A percentile compares a stretch with the other conserved stretches of the same genome.
These are phyloP conservation scores for Centella asiatica DNA, from an alignment of 129 eudicot genomes.

Conservation along the genomic window DNA sequence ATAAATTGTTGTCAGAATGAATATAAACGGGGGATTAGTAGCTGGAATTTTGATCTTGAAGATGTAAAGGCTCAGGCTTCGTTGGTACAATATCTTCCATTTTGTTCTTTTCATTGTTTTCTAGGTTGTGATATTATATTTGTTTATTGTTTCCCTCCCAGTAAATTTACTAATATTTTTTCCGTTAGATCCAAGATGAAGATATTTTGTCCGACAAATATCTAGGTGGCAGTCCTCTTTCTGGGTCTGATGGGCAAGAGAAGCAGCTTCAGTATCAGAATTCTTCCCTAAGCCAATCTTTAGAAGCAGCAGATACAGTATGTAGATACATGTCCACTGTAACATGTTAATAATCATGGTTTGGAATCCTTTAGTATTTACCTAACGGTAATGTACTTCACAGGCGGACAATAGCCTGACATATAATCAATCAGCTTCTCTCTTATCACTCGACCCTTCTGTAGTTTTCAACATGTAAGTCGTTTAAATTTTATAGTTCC, in stretches of 20 bases:
- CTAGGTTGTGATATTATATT: too few relatives aligned
- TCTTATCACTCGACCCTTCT: conserved; percentile 32
- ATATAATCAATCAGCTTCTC: conserved; percentile 14
- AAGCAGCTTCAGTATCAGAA: conserved; percentile 36
- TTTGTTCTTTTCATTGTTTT: background rate
- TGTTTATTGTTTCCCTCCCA: too few relatives aligned
- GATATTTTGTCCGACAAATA: conserved; percentile 51
- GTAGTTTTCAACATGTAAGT: conserved; percentile 33
- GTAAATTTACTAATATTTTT: too few relatives aligned
- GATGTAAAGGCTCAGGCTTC: conserved; percentile 95
- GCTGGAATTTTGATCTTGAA: conserved; percentile 88
- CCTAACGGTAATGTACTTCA: conserved; percentile 13
- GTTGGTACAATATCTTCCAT: conserved; percentile 43
- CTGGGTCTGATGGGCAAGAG: conserved; percentile 29
- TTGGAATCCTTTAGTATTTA: background rate
- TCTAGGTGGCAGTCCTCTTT: conserved; percentile 22
- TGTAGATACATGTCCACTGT: conserved; percentile 1
- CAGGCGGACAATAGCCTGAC: conserved; percentile 38
- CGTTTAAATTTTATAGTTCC: conserved; percentile 9
- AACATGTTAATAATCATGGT: background rate
- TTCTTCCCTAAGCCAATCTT: conserved; percentile 35
- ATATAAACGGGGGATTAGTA: conserved; percentile 92
- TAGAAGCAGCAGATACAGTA: conserved; percentile 50
- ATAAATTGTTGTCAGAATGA: conserved; percentile 53
- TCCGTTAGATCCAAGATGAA: conserved; percentile 62